Conservation (phyloP, 179 eudicot species). For the Beta lomatogona region DNA sequence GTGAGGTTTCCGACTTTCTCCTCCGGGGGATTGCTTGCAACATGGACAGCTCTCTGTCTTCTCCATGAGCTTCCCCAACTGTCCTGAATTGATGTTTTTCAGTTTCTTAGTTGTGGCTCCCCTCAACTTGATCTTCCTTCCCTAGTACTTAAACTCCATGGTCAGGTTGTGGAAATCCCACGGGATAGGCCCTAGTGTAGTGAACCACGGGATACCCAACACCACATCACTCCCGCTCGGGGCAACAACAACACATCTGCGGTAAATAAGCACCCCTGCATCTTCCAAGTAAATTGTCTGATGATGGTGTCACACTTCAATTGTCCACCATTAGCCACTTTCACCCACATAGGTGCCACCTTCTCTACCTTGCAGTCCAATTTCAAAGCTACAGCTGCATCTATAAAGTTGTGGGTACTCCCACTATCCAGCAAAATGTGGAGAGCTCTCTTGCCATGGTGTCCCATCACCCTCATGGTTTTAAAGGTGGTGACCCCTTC, state of each 20-base stretch:
- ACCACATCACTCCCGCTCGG: background rate
- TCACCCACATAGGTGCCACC: background rate
- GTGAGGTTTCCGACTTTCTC: too few relatives aligned
- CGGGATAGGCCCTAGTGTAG: background rate
- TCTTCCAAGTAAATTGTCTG: background rate
- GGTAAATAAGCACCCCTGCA: background rate
- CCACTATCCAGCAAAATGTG: background rate
- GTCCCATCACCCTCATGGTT: constrained; percentile 9
- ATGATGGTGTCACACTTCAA: background rate
- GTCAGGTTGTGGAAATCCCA: background rate
- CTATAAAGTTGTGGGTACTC: constrained; percentile 8
- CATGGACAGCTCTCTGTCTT: background rate
- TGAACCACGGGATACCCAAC: constrained; percentile 7
- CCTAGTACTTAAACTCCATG: background rate
- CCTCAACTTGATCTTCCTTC: background rate
- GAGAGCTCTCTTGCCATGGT: background rate
- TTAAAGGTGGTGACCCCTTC: background rate
- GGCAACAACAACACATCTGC: background rate
- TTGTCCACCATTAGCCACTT: background rate
- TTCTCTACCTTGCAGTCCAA: background rate
- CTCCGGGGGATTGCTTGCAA: too few relatives aligned
- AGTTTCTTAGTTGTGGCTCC: background rate
- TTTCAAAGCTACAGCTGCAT: background rate
- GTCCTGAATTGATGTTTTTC: background rate
- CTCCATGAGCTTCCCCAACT: background rate